These are phyloP conservation scores for Phytophthora sojae DNA, from an alignment of 352 stramenopile species.

Conservation along the genomic window DNA sequence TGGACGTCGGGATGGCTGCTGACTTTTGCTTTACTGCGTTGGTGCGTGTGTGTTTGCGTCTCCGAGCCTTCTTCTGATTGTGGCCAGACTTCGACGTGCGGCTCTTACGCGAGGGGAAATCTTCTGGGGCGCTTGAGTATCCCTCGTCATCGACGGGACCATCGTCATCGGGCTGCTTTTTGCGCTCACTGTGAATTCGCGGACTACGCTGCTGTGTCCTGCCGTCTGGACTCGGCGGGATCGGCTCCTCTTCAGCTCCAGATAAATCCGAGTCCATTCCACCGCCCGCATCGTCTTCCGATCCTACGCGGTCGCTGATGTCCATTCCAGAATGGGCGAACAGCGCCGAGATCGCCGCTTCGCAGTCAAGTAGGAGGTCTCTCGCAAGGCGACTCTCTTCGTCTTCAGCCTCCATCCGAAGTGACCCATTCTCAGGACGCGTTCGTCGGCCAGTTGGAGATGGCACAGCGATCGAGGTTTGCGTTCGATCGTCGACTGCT, in stretches of 20 bases:
- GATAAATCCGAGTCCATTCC: slow-evolving; percentile 70
- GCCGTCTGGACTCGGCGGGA: slow-evolving; percentile 46
- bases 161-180: background rate
- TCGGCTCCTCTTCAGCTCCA: slow-evolving; percentile 66
- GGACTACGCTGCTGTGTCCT: slow-evolving; percentile 11
- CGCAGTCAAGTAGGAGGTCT: slow-evolving; percentile 65
- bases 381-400: slow-evolving; percentile 33
- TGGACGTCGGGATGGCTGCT: slow-evolving; percentile 6
- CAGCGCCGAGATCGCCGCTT: slow-evolving; percentile 68
- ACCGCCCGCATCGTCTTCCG: slow-evolving; percentile 14
- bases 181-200: background rate
- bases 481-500: slow-evolving; percentile 8
- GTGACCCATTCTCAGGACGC: background rate
- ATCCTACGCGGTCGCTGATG: slow-evolving; percentile 28
- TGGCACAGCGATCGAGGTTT: background rate
- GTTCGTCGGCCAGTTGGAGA: background rate
- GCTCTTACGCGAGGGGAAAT: slow-evolving; percentile 19
- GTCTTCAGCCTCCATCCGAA: slow-evolving; percentile 19
- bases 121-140: slow-evolving; percentile 50
- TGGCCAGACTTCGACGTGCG: background rate
- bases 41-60: slow-evolving; percentile 20
- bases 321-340: slow-evolving; percentile 39
- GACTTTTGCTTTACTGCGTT: slow-evolving; percentile 27
- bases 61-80: slow-evolving; percentile 27
- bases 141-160: slow-evolving; percentile 17